These are phyloP conservation scores for Exophiala calicioides DNA, from an alignment of 2,329 filamentous ascomycete genomes.

Conservation along the genomic window DNA sequence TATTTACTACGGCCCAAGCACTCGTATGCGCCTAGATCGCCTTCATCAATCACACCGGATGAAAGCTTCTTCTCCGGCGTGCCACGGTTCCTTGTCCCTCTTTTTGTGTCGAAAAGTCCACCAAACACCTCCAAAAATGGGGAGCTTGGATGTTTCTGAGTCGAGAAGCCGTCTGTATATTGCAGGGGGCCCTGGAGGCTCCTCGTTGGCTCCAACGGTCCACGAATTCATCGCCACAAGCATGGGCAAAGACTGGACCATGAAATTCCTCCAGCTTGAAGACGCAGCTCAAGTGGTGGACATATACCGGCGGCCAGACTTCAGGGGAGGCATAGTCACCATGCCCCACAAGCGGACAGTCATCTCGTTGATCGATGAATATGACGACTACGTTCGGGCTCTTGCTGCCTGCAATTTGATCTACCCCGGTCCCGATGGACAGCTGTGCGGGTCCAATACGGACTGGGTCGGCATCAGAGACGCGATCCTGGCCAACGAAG, in stretches of 20 bases:
- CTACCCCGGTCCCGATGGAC: slow-evolving; percentile 16
- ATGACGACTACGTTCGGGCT: slow-evolving; percentile 39
- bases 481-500: slow-evolving; percentile 33
- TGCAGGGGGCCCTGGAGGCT: slow-evolving; percentile 18
- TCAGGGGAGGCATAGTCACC: slow-evolving; percentile 40
- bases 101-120: neutral
- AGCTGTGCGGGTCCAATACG: slow-evolving; percentile 44
- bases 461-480: slow-evolving; percentile 46
- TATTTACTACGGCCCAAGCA: too few relatives aligned
- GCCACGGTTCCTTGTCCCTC: neutral
- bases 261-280: slow-evolving; percentile 33
- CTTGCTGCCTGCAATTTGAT: slow-evolving; percentile 18
- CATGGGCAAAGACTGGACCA: slow-evolving; percentile 40
- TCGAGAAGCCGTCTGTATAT: slow-evolving; percentile 1
- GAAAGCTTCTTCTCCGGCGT: too few relatives aligned
- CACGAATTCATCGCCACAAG: slow-evolving; percentile 43
- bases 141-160: neutral
- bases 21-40: too few relatives aligned
- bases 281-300: slow-evolving; percentile 37
- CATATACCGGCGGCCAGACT: slow-evolving; percentile 33
- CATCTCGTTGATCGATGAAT: slow-evolving; percentile 40
- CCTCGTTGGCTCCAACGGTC: slow-evolving; percentile 44
- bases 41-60: too few relatives aligned
- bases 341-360: slow-evolving; percentile 47
- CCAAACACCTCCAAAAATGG: neutral